Base-by-base conservation (phyloP, 2,329 filamentous ascomycete species). In the Zalaria sp. region DNA sequence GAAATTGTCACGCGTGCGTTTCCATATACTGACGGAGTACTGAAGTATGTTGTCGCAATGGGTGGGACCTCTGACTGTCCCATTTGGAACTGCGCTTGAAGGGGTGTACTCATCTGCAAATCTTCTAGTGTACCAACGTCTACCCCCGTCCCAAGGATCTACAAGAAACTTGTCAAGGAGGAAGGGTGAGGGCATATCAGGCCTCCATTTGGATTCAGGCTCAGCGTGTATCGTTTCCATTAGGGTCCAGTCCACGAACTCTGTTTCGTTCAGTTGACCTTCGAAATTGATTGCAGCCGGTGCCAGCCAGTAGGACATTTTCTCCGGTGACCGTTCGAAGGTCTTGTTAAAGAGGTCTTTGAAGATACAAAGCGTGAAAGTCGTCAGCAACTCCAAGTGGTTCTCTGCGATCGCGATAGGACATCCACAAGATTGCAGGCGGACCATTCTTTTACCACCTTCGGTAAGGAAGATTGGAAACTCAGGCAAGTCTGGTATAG, bases 331-430 rank as follows among this genome's bases (percentile, higher is more conserved):
- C 0, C 73, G 66, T 38, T 83, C 77, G 52, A 85, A 98, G 3
- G 71, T 69, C 58, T 98, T 98, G 59, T 87, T 89, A 64, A 94
- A 96, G 0, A 95, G 67, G 50, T 96, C 86, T 10, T 75, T 65
- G 58, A 93, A 95, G 0, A 93, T 60, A 4, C 73, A 70, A 34
- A 93, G 63, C 0, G 84, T 94, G 56, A 91, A 93, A 0, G 58
- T 60, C 1, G 77, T 78, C n/a, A 96, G 57, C 1, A 65, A 57
- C 1, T 71, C 59, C 0, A 86, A 48, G 1, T 67, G 55, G 0
- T 62, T 53, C 0, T 64, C 50, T 0, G 62, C 57, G 0, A 77
- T 48, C 1, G 59, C 7, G 1, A 87, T 49, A 0, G 67, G 53
- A 0, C 68, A 57, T 7, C 7, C 29, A 32, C 7, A 2, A 0